Base-by-base conservation (phyloP, 768 basidiomycete species). In the Chalciporus chontae region DNA sequence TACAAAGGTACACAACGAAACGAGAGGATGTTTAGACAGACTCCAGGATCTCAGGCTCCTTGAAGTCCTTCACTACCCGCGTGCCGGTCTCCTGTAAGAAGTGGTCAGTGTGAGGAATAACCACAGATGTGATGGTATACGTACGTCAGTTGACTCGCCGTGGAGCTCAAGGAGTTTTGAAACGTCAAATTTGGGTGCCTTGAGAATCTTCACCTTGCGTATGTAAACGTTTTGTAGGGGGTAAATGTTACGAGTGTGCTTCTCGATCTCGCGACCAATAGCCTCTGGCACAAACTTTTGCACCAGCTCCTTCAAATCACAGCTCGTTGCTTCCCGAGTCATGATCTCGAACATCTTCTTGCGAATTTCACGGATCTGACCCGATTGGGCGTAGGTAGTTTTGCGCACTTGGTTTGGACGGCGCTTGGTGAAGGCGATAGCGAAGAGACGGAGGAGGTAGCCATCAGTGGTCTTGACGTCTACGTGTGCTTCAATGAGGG, bases 291-390 rank as follows among this genome's bases (percentile, higher is more conserved):
- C 85, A 70, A 99, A 96, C 81, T 99, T 99, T 78, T 94, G 90
- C 53, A 98, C 94, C 61, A 93, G 72, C 79, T 94, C 92, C 85
- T 98, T 98, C 74, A 99, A 74, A 73, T 98, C 96, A 68, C 90
- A 93, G 64, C 85, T 91, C 50, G 90, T 80, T 43, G 94, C 90
- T 75, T 99, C 96, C 56, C 94, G 84, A 50, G 84, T 94, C 85
- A 94, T 94, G 71, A 95, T 93, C 77, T 94, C 96, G 63, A 97
- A 92, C 96, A 99, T 99, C 83, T 98, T 98, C 72, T 90, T 90
- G 71, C 96, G 80, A 71, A 99, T 98, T 79, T 96, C 95, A 59
- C 91, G 84, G 62, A 98, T 84, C 75, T 99, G 96, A 64, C 84
- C 77, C 21, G 93, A 78, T 74, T 98, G 90, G 40, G 96, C 96